These are phyloP conservation scores for Fusarium humuli DNA, from an alignment of 2,329 filamentous ascomycete genomes.

Conservation along the genomic window DNA sequence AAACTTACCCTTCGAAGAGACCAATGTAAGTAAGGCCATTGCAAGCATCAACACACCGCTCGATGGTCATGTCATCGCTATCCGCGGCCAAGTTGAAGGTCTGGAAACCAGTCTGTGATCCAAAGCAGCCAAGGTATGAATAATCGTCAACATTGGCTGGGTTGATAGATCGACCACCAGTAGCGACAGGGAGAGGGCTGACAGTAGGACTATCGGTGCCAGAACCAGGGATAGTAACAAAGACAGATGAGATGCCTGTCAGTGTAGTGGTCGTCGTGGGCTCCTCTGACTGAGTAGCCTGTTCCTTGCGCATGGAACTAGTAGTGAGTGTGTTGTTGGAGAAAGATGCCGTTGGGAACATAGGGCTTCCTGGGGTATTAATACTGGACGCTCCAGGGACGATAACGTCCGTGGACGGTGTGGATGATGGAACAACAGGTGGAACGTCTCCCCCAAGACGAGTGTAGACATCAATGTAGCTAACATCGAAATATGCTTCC, in stretches of 20 bases:
- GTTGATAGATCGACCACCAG: constrained; percentile 43
- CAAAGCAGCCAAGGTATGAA: constrained; percentile 57
- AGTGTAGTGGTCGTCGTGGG: constrained; percentile 47
- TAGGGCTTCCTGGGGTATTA: background rate
- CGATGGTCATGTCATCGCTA: constrained; percentile 54
- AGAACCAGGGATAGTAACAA: constrained; percentile 42
- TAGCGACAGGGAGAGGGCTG: constrained; percentile 22
- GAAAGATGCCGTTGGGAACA: background rate
- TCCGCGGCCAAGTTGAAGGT: constrained; percentile 51
- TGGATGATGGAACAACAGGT: constrained; percentile 8
- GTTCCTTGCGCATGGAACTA: background rate
- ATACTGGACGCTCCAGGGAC: background rate
- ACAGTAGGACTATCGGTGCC: constrained; percentile 27
- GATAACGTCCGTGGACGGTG: background rate
- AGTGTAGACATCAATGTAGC: constrained; percentile 63
- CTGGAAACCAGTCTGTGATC: constrained; percentile 51
- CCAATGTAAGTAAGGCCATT: constrained; percentile 53
- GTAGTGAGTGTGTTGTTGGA: constrained; percentile 5
- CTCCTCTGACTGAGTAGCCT: constrained; percentile 11
- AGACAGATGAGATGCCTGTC: constrained; percentile 42
- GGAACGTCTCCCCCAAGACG: constrained; percentile 16
- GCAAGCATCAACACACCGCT: constrained; percentile 55
- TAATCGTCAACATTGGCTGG: constrained; percentile 51
- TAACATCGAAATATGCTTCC: constrained; percentile 64
- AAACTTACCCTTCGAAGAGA: constrained; percentile 48